Evolutionary conservation across 768 basidiomycete genomes (phyloP).

Genomic region (Tephrocybe sp.): DNA sequence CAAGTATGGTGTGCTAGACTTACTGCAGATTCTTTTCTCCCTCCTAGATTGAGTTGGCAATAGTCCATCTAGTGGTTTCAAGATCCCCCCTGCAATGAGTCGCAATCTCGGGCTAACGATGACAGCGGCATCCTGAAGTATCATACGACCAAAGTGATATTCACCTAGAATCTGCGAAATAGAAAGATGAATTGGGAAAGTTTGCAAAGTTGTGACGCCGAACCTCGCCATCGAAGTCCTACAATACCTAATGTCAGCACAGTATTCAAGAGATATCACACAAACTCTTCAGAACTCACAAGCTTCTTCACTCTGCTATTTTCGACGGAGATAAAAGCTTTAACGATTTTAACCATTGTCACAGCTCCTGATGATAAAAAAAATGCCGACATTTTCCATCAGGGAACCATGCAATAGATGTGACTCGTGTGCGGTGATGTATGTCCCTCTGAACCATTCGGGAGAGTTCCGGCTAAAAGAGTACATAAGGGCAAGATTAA

Average conservation of each 20-base stretch:
- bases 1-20: slow-evolving; percentile 16
- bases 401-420: slow-evolving; percentile 69
- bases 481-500: background rate
- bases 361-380: background rate
- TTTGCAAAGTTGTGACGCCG: background rate
- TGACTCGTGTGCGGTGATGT: slow-evolving; percentile 50
- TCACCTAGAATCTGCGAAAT: slow-evolving; percentile 52
- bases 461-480: slow-evolving; percentile 1
- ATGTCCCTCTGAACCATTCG: slow-evolving; percentile 52
- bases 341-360: slow-evolving; percentile 1
- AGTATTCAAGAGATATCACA: slow-evolving; percentile 1
- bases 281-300: too few species aligned
- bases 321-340: slow-evolving; percentile 73
- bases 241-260: slow-evolving; percentile 5
- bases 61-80: slow-evolving; percentile 59
- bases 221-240: slow-evolving; percentile 63
- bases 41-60: slow-evolving; percentile 66
- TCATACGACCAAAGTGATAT: slow-evolving; percentile 60
- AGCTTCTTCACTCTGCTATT: slow-evolving; percentile 59
- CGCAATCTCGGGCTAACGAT: slow-evolving; percentile 64
- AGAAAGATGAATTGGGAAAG: background rate
- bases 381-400: slow-evolving; percentile 48
- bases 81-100: slow-evolving; percentile 66
- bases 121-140: slow-evolving; percentile 67
- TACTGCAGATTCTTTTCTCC: slow-evolving; percentile 76